Percentiles rank a stretch among this genome's conserved stretches.
phyloP scores from a whole-genome alignment of 164 flowering plant genomes.

The Aristolochia californica region DNA sequence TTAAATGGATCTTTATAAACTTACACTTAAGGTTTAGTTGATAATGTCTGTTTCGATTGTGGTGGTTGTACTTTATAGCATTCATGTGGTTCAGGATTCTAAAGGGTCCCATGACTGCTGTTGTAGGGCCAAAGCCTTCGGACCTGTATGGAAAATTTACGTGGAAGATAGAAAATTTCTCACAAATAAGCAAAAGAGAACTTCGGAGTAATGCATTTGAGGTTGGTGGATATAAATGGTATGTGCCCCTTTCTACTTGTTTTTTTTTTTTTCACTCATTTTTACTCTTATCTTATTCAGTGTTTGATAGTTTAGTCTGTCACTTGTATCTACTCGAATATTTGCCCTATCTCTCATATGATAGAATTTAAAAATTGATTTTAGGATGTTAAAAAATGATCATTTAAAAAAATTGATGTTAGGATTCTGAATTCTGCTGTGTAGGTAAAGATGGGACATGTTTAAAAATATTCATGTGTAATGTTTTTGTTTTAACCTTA shows the following conservation, averaged over 20 bases:
- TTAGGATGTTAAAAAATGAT: too few relatives aligned
- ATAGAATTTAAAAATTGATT: too few relatives aligned
- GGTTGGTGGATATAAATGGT: slow-evolving; percentile 92
- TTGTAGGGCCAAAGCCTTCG: slow-evolving; percentile 66
- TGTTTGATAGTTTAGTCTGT: too few relatives aligned
- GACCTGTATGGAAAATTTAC: slow-evolving; percentile 69
- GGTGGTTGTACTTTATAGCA: too few relatives aligned
- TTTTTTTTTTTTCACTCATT: too few relatives aligned
- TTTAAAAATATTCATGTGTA: background rate
- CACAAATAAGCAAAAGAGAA: slow-evolving; percentile 73
- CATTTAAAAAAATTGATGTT: too few relatives aligned
- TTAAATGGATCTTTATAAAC: too few relatives aligned
- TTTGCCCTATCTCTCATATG: too few relatives aligned
- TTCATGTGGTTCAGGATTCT: too few relatives aligned
- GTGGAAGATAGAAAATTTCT: slow-evolving; percentile 82
- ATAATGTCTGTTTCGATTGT: too few relatives aligned
- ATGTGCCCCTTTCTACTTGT: slow-evolving; percentile 10
- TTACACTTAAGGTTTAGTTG: background rate
- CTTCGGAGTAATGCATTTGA: slow-evolving; percentile 77
- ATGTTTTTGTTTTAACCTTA: background rate
- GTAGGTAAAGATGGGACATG: background rate
- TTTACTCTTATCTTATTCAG: too few relatives aligned
- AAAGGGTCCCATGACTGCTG: background rate
- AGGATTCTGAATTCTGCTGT: background rate
- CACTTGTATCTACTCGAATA: too few relatives aligned